Evolutionary conservation across 495 filamentous ascomycete species (phyloP), one percentile per base, ranked within the genome.

Genomic region (Venustampulla echinocandica): DNA sequence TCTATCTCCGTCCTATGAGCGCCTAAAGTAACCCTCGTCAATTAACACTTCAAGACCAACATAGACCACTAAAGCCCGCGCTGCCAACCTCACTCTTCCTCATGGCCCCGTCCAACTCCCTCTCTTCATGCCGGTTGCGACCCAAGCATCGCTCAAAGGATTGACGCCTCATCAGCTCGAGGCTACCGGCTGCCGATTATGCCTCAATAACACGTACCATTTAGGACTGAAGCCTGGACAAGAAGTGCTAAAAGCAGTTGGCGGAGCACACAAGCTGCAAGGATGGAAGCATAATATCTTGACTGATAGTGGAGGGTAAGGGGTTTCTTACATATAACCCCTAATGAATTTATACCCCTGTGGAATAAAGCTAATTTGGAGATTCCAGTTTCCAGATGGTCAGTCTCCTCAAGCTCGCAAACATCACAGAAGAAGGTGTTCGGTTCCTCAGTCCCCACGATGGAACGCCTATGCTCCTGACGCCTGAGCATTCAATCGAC

Each of bases 91-190:
- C 37, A 79, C 80, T 10, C 80, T 99, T 1, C 92, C 92, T 27
- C 93, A 97, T 77, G 92, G 92, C 55, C 73, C 82, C 0, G 89
- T 97, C 11, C 75, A 84, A 42, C 75, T 96, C 10, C 92, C 92
- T 1, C 79, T 96, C 18, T 99, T 97, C 64, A 97, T 97, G 89
- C 92, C 92, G 14, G 92, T 97, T 22, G 92, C 93, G 14, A 97
- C 92, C n/a, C 92, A 99, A 64, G 92, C 85, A 0, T 90, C 90
- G 0, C 69, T 99, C 23, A 99, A 99, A 62, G 92, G 92, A 21
- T 67, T 99, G 44, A 96, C 92, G 21, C 87, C 90, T 1, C 83
- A 90, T 52, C 92, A 99, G 56, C 69, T 99, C 17, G 87, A 90
- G 52, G 73, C 81, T 25, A 90, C 88, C 0, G 83, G 87, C 35